phyloP scores from a whole-genome alignment of 352 stramenopile genomes.

The Pythium monospermum region DNA sequence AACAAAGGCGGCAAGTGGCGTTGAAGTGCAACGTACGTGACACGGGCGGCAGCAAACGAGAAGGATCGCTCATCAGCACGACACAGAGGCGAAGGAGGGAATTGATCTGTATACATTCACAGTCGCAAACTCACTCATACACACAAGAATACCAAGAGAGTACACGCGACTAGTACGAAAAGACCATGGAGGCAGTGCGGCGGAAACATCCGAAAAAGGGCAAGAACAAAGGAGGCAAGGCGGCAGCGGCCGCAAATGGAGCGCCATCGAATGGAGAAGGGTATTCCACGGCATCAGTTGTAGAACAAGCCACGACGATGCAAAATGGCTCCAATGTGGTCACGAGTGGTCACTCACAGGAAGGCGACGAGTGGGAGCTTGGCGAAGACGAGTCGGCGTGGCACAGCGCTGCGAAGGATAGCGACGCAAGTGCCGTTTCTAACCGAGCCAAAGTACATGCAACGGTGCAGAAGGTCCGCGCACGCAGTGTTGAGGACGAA shows the following conservation, averaged over 20 bases:
- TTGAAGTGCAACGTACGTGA: not conserved
- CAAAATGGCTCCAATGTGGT: not conserved
- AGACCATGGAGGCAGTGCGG: conserved; percentile 25
- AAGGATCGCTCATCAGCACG: too few relatives aligned
- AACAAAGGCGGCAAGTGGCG: not conserved
- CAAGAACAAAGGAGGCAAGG: conserved; percentile 15
- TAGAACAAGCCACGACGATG: not conserved
- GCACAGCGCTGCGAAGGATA: too few relatives aligned
- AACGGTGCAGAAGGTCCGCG: not conserved
- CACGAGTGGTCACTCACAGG: conserved; percentile 13
- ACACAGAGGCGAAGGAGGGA: too few relatives aligned
- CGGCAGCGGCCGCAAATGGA: not conserved
- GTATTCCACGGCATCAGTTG: not conserved
- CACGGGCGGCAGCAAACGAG: not conserved
- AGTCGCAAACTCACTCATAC: not conserved
- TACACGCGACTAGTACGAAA: conserved; percentile 2
- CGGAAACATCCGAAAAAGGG: conserved; percentile 22
- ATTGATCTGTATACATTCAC: too few relatives aligned
- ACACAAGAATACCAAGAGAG: not conserved
- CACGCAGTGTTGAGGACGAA: conserved; percentile 26
- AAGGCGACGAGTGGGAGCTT: conserved; percentile 10
- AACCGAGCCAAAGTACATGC: not conserved
- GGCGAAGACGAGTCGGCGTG: conserved; percentile 13
- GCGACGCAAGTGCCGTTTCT: too few relatives aligned
- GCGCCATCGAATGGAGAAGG: not conserved